Evolutionary conservation across 331 rosid species (phyloP).

Genomic region (Malus hybrid): DNA sequence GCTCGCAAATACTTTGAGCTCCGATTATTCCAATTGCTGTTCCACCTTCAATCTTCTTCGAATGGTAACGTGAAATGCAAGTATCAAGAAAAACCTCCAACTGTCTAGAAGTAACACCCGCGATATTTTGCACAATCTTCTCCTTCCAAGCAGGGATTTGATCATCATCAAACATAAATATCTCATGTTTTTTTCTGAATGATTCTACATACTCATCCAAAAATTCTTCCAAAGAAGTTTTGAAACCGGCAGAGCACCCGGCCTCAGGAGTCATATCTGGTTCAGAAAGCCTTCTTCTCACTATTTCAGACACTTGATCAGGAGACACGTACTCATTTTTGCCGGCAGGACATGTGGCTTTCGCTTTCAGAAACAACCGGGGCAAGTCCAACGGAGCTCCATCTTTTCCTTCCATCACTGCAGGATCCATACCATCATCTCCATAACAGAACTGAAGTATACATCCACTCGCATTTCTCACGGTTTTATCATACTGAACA

Average conservation of each 20-base stretch:
- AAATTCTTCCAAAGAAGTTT: slow-evolving; percentile 46
- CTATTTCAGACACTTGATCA: slow-evolving; percentile 40
- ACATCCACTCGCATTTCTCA: slow-evolving; percentile 69
- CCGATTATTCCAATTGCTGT: slow-evolving; percentile 90
- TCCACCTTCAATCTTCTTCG: slow-evolving; percentile 76
- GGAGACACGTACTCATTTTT: slow-evolving; percentile 53
- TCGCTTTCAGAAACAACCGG: slow-evolving; percentile 59
- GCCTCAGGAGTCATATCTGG: slow-evolving; percentile 42
- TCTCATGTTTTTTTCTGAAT: slow-evolving; percentile 20
- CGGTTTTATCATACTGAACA: slow-evolving; percentile 77
- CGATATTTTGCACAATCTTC: slow-evolving; percentile 41
- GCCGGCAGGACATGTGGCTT: slow-evolving; percentile 68
- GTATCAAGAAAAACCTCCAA: slow-evolving; percentile 68
- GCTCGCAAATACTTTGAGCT: slow-evolving; percentile 98
- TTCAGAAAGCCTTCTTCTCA: slow-evolving; percentile 51
- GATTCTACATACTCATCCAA: slow-evolving; percentile 31
- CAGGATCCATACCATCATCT: slow-evolving; percentile 96
- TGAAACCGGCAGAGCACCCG: slow-evolving; percentile 50
- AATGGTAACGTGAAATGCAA: slow-evolving; percentile 72
- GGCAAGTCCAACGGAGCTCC: slow-evolving; percentile 83
- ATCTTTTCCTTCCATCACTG: slow-evolving; percentile 76
- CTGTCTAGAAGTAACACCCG: slow-evolving; percentile 61
- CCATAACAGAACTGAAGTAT: slow-evolving; percentile 85
- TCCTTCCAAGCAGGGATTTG: slow-evolving; percentile 22
- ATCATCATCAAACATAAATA: slow-evolving; percentile 2